phyloP scores from a whole-genome alignment of 306 rosid species.

The Vachellia collinsii region DNA sequence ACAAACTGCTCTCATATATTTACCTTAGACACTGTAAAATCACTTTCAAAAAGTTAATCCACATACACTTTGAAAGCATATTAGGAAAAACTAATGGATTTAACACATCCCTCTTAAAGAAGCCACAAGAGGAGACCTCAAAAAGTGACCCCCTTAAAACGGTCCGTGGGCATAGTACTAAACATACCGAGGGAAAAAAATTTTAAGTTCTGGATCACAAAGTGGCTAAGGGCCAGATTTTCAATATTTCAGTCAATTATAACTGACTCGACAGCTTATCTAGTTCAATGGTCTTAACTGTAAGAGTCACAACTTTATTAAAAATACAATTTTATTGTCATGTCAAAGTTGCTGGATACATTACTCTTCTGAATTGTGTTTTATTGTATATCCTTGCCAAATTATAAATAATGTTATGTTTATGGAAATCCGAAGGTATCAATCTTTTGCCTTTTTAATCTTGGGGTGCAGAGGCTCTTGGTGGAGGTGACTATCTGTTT shows the following conservation, averaged over 20 bases:
- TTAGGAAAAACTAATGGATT: background rate
- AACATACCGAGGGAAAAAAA: constrained; percentile 12
- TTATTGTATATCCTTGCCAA: constrained; percentile 19
- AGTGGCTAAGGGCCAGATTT: background rate
- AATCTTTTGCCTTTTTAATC: constrained; percentile 31
- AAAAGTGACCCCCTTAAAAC: background rate
- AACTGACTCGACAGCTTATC: background rate
- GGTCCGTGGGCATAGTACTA: background rate
- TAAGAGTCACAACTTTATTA: background rate
- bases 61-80: background rate
- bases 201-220: background rate
- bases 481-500: constrained; percentile 95
- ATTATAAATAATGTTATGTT: constrained; percentile 24
- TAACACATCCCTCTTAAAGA: background rate
- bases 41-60: no score
- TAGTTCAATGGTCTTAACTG: background rate
- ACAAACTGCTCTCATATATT: no score
- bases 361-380: background rate
- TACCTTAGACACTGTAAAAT: no score
- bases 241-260: background rate
- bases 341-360: constrained; percentile 23
- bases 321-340: constrained; percentile 1
- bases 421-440: constrained; percentile 38
- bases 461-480: constrained; percentile 81
- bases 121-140: background rate